phyloP scores from a whole-genome alignment of 176 grass and related monocot species.

The Eremochloa ophiuroides region DNA sequence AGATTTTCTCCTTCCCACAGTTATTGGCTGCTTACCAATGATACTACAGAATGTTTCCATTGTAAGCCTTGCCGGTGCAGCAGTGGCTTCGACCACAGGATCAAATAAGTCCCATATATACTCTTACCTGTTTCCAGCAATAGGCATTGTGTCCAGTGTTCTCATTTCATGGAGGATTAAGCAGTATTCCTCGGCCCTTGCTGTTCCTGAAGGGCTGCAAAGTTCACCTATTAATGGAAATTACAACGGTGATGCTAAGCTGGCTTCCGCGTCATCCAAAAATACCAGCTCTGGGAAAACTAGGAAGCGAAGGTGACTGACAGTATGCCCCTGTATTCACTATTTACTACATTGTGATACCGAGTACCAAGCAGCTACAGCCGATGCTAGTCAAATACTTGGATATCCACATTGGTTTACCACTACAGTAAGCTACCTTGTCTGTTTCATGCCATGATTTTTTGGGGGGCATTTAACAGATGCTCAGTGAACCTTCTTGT shows the following conservation, averaged over 20 bases:
- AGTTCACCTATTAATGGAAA: slow-evolving; percentile 16
- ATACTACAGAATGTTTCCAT: slow-evolving; percentile 96
- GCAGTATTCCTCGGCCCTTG: slow-evolving; percentile 76
- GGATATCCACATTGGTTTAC: neutral
- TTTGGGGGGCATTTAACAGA: slow-evolving; percentile 22
- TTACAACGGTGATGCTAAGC: slow-evolving; percentile 10
- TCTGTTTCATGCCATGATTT: slow-evolving; percentile 41
- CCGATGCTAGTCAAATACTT: neutral
- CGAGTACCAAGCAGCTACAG: neutral
- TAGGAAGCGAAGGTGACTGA: slow-evolving; percentile 32
- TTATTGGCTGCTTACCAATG: slow-evolving; percentile 91
- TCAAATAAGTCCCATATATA: slow-evolving; percentile 68
- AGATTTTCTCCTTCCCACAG: slow-evolving; percentile 94
- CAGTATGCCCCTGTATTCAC: neutral
- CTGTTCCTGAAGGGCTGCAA: slow-evolving; percentile 41
- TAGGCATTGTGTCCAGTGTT: slow-evolving; percentile 80
- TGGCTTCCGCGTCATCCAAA: neutral
- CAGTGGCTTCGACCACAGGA: slow-evolving; percentile 59
- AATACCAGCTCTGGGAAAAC: slow-evolving; percentile 16
- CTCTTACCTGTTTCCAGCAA: slow-evolving; percentile 71
- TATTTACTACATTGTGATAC: neutral
- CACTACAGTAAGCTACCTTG: neutral
- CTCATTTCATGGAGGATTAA: slow-evolving; percentile 93
- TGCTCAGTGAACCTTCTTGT: neutral
- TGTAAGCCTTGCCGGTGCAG: slow-evolving; percentile 83